Evolutionary conservation across 2,329 filamentous ascomycete species (phyloP), one percentile per base, ranked within the genome.

Genomic region (Raffaelea deltoideospora): DNA sequence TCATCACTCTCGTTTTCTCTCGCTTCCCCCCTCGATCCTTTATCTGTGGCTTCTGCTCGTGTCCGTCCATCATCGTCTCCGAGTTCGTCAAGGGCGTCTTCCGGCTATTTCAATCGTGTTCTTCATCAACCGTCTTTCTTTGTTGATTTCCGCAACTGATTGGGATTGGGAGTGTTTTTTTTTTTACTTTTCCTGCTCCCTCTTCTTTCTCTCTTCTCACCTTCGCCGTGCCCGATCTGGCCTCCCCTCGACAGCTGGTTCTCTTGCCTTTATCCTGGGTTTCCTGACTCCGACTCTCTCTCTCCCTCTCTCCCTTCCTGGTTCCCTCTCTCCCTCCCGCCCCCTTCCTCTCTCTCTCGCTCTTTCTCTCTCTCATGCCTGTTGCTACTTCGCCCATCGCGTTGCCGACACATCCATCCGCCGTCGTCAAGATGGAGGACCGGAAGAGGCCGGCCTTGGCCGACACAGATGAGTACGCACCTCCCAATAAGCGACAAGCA

Each of bases 381-480:
- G 73, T 82, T 72, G 76, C 82, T 65, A 79, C 82, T 64, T 71
- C 74, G 50, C 69, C 70, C 57, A 72, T 76, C 61, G 69, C 78
- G 60, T 60, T 63, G 55, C 70, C 78, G 44, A 46, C 42, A 69
- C 74, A 76, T 72, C 75, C 81, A 68, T 79, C 84, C 65, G 77
- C 77, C 71, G 70, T 83, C 64, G 68, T 76, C 67, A 94, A 90
- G 74, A 98, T 96, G 88, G 90, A 98, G 72, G 90, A 96, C 69
- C 85, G 90, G 74, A 98, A 98, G 74, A 78, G 90, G 74, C 81
- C 86, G 55, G 83, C 86, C 55, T 72, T 80, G 50, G 71, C 74
- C 60, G 81, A 79, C 55, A 65, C 74, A 52, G 83, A 90, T 58
- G 85, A 95, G 49, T 67, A 83, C 53, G 82, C 81, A 47, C 88